These are phyloP conservation scores for Pseudocercospora cruenta DNA, from an alignment of 2,329 filamentous ascomycete genomes.

Conservation along the genomic window DNA sequence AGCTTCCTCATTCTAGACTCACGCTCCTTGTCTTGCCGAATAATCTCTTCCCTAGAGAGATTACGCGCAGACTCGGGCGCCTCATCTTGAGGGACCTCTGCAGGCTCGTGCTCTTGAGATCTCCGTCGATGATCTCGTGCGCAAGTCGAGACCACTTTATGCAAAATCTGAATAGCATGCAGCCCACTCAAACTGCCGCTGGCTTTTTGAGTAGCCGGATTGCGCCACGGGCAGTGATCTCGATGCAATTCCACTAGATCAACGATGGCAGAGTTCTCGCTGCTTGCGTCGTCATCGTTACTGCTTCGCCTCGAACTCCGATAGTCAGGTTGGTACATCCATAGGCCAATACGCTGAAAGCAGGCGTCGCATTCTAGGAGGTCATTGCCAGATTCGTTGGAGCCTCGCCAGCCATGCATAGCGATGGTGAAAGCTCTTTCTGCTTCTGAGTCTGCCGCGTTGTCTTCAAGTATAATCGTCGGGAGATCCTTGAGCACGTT, in stretches of 20 bases:
- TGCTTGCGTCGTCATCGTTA: slow-evolving; percentile 47
- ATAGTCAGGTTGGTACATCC: slow-evolving; percentile 78
- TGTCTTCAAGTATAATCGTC: slow-evolving; percentile 26
- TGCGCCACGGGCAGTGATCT: slow-evolving; percentile 45
- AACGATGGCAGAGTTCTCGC: slow-evolving; percentile 27
- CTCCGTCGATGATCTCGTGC: slow-evolving; percentile 38
- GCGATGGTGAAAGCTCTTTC: slow-evolving; percentile 40
- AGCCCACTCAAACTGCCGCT: slow-evolving; percentile 38
- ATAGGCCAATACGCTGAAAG: slow-evolving; percentile 84
- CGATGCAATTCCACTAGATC: slow-evolving; percentile 42
- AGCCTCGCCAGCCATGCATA: slow-evolving; percentile 56
- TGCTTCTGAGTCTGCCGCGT: slow-evolving; percentile 13
- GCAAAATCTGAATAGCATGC: slow-evolving; percentile 39
- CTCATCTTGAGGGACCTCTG: slow-evolving; percentile 13
- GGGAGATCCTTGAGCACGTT: slow-evolving; percentile 36
- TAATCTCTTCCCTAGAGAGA: slow-evolving; percentile 36
- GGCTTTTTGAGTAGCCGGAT: slow-evolving; percentile 37
- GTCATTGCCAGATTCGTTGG: slow-evolving; percentile 65
- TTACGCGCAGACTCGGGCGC: slow-evolving; percentile 8
- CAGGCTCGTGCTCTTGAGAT: slow-evolving; percentile 28
- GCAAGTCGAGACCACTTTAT: slow-evolving; percentile 36
- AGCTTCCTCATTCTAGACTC: slow-evolving; percentile 38
- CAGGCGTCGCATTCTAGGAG: slow-evolving; percentile 83
- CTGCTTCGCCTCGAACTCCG: slow-evolving; percentile 19
- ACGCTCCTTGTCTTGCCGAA: slow-evolving; percentile 39